Conservation (phyloP, 331 rosid species). For the Arachis monticola region DNA sequence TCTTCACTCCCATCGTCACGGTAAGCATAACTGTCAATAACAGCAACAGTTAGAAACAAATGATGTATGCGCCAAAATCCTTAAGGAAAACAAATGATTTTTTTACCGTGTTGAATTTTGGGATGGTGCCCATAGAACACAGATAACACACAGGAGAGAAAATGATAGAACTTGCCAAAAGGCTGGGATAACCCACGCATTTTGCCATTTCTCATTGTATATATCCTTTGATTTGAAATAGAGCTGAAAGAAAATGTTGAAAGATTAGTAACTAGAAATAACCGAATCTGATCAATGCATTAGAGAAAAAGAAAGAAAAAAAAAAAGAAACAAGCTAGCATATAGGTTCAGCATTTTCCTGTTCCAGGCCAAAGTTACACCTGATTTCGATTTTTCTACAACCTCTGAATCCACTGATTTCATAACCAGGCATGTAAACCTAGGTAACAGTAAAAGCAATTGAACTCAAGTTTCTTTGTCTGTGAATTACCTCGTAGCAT, state of each 20-base stretch:
- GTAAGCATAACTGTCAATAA: conserved; percentile 70
- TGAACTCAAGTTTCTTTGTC: neutral
- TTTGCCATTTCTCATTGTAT: conserved; percentile 94
- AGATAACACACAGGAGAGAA: conserved; percentile 82
- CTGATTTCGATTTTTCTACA: conserved; percentile 21
- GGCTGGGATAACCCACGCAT: conserved; percentile 98
- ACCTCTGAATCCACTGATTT: conserved; percentile 28
- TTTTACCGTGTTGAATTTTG: conserved; percentile 86
- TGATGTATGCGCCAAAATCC: conserved; percentile 1
- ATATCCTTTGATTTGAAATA: conserved; percentile 83
- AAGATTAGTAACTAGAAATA: conserved; percentile 23
- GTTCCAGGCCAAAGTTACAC: conserved; percentile 5
- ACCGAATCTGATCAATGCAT: conserved; percentile 5
- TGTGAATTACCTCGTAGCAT: conserved; percentile 85
- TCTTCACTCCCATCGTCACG: conserved; percentile 73
- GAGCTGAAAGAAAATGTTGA: conserved; percentile 63
- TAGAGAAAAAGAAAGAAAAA: neutral
- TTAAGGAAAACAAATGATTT: neutral
- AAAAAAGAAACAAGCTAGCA: neutral
- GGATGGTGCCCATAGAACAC: conserved; percentile 97
- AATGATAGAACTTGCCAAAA: conserved; percentile 96
- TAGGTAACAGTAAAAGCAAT: conserved; percentile 29
- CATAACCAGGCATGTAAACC: conserved; percentile 13
- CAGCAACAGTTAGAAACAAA: conserved; percentile 27
- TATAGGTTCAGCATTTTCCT: conserved; percentile 10